phyloP scores from a whole-genome alignment of 2,329 filamentous ascomycete genomes.

The Penicillium sp. region DNA sequence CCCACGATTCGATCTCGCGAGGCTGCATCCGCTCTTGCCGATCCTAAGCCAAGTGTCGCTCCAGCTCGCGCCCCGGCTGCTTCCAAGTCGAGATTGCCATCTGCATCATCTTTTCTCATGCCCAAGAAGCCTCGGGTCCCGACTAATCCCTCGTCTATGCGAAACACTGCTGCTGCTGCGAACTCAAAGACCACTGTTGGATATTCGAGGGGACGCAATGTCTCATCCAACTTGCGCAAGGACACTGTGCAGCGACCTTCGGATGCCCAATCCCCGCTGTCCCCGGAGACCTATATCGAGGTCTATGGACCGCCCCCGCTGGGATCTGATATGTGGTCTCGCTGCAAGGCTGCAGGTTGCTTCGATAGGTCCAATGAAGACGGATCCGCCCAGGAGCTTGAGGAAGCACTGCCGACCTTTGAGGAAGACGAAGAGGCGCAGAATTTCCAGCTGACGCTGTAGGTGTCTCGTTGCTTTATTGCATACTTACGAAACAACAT shows the following conservation, averaged over 20 bases:
- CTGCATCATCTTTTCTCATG: constrained; percentile 28
- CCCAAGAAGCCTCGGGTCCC: constrained; percentile 43
- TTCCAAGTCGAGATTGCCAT: constrained; percentile 36
- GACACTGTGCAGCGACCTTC: constrained; percentile 22
- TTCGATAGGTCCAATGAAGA: constrained; percentile 28
- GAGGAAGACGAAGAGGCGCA: constrained; percentile 37
- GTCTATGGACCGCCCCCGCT: constrained; percentile 40
- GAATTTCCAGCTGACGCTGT: constrained; percentile 40
- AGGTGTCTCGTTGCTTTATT: constrained; percentile 4
- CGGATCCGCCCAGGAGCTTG: constrained; percentile 18
- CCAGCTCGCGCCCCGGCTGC: constrained; percentile 27
- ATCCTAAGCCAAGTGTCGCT: constrained; percentile 28
- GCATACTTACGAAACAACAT: neutral
- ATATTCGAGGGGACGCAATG: constrained; percentile 67
- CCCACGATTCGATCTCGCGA: constrained; percentile 39
- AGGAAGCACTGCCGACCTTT: constrained; percentile 28
- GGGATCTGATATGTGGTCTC: constrained; percentile 42
- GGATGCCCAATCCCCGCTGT: constrained; percentile 28
- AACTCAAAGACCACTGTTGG: constrained; percentile 77
- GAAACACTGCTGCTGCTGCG: constrained; percentile 56
- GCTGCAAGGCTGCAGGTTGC: constrained; percentile 36
- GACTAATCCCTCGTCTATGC: constrained; percentile 49
- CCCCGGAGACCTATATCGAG: constrained; percentile 41
- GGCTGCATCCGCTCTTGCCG: constrained; percentile 38
- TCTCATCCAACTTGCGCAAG: constrained; percentile 29